These are phyloP conservation scores for Colletotrichum sp. DNA, from an alignment of 2,329 filamentous ascomycete genomes.

Conservation along the genomic window DNA sequence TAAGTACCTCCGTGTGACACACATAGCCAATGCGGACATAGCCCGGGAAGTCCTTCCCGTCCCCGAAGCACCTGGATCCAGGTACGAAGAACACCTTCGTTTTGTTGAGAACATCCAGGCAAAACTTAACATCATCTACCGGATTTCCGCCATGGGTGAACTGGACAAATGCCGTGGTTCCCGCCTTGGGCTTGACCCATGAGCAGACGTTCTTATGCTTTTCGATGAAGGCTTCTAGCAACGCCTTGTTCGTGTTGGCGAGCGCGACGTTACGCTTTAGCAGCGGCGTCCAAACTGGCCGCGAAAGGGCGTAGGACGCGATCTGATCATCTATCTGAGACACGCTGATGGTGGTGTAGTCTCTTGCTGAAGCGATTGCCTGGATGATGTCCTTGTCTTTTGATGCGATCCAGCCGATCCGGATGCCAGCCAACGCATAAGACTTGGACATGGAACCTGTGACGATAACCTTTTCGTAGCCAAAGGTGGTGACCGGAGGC, in stretches of 20 bases:
- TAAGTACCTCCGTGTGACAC: slow-evolving; percentile 71
- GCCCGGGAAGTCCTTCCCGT: slow-evolving; percentile 69
- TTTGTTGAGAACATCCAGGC: slow-evolving; percentile 68
- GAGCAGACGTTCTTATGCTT: slow-evolving; percentile 67
- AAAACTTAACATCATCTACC: slow-evolving; percentile 77
- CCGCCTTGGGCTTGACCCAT: slow-evolving; percentile 78
- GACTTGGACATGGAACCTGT: slow-evolving; percentile 88
- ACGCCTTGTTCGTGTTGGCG: slow-evolving; percentile 68
- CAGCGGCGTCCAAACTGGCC: slow-evolving; percentile 41
- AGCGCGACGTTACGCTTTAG: slow-evolving; percentile 67
- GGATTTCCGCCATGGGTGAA: slow-evolving; percentile 66
- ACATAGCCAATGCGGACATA: slow-evolving; percentile 82
- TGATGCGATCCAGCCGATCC: slow-evolving; percentile 83
- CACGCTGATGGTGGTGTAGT: slow-evolving; percentile 88
- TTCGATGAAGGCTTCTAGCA: slow-evolving; percentile 72
- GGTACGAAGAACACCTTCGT: slow-evolving; percentile 78
- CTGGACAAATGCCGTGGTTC: slow-evolving; percentile 79
- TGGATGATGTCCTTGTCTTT: slow-evolving; percentile 66
- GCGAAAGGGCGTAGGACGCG: slow-evolving; percentile 74
- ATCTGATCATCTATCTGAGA: slow-evolving; percentile 83
- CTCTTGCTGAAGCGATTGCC: slow-evolving; percentile 66
- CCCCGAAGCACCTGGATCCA: slow-evolving; percentile 75
- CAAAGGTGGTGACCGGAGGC: slow-evolving; percentile 73
- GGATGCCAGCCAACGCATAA: slow-evolving; percentile 81
- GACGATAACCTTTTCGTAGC: slow-evolving; percentile 72